Evolutionary conservation across 202 grass and related monocot species (phyloP).

Genomic region (Eragrostis tef): DNA sequence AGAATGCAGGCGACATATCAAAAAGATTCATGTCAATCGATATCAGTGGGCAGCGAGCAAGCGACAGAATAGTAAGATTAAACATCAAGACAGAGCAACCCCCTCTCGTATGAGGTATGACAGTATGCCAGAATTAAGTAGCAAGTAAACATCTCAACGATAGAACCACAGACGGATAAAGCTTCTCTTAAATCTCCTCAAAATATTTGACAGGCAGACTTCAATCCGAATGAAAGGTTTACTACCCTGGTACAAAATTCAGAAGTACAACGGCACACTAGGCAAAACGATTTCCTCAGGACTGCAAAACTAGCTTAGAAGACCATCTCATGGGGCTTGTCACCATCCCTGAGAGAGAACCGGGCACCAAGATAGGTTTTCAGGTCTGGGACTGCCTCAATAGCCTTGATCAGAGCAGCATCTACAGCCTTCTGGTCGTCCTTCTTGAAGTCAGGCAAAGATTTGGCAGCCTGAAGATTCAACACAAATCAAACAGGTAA

Average conservation of each 20-base stretch:
- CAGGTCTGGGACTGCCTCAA: slow-evolving; percentile 78
- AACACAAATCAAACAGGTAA: neutral
- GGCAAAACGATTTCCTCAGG: slow-evolving; percentile 43
- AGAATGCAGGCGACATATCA: too few relatives aligned
- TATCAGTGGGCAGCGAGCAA: too few relatives aligned
- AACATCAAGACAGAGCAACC: too few relatives aligned
- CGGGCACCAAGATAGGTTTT: slow-evolving; percentile 70
- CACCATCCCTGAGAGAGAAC: slow-evolving; percentile 81
- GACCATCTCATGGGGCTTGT: slow-evolving; percentile 86
- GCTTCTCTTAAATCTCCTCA: slow-evolving; percentile 35
- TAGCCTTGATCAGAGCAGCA: slow-evolving; percentile 67
- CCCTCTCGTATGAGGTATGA: too few relatives aligned
- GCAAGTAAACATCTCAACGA: neutral
- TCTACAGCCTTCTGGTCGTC: slow-evolving; percentile 91
- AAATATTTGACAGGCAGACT: slow-evolving; percentile 51
- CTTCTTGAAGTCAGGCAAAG: slow-evolving; percentile 74
- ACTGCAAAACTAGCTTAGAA: slow-evolving; percentile 59
- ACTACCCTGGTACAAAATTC: slow-evolving; percentile 47
- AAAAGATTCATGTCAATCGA: too few relatives aligned
- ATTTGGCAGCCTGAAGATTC: slow-evolving; percentile 45
- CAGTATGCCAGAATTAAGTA: too few relatives aligned
- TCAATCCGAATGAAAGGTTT: slow-evolving; percentile 38
- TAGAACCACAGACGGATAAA: neutral
- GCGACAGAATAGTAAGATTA: too few relatives aligned
- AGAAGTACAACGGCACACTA: slow-evolving; percentile 48